phyloP scores from a whole-genome alignment of 75 land plant genomes.

The Pinus albicaulis region DNA sequence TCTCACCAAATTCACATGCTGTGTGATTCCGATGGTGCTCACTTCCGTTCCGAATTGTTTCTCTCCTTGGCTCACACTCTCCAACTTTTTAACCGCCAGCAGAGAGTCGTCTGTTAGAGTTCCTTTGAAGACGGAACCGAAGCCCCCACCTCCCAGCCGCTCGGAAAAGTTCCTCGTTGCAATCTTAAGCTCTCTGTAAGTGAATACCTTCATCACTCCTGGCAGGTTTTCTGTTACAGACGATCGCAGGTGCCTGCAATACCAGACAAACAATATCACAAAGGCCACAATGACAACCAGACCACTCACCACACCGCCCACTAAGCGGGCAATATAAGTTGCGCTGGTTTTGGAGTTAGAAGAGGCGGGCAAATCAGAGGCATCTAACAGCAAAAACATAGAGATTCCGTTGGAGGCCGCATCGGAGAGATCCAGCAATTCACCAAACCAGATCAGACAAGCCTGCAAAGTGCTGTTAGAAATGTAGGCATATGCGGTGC shows the following conservation, averaged over 20 bases:
- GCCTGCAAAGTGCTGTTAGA: background rate
- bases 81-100: constrained; percentile 22
- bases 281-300: too few relatives aligned
- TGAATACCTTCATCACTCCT: constrained; percentile 20
- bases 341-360: too few relatives aligned
- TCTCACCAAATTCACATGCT: constrained; percentile 30
- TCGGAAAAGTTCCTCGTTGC: constrained; percentile 14
- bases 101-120: constrained; percentile 1
- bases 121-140: constrained; percentile 16
- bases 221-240: background rate
- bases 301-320: too few relatives aligned
- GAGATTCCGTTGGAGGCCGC: background rate
- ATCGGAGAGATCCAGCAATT: background rate
- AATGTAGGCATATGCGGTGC: constrained; percentile 22
- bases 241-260: too few relatives aligned
- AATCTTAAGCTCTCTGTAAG: constrained; percentile 13
- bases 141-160: constrained; percentile 25
- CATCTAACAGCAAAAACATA: background rate
- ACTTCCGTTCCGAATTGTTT: constrained; percentile 34
- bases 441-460: background rate
- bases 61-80: constrained; percentile 2
- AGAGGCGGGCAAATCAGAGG: background rate
- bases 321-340: too few relatives aligned
- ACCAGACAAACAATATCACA: too few relatives aligned
- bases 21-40: constrained; percentile 28